Conservation (phyloP, 2,329 filamentous ascomycete genomes). For the Diaporthe longicolla region DNA sequence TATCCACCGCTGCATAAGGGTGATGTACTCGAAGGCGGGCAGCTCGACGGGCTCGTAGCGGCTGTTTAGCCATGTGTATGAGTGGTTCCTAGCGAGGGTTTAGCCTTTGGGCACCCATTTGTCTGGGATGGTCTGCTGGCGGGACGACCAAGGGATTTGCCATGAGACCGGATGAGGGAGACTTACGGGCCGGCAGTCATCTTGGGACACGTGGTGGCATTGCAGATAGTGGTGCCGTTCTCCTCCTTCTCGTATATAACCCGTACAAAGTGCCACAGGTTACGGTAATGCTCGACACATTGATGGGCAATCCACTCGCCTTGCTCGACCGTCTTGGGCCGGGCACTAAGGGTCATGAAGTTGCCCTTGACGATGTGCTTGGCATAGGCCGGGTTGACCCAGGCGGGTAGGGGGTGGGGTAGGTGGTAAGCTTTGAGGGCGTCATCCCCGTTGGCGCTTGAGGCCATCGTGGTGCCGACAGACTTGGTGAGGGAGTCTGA, state of each 20-base stretch:
- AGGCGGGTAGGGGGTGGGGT: conserved; percentile 66
- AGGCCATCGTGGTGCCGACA: conserved; percentile 46
- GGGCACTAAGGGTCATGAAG: conserved; percentile 88
- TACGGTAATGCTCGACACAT: conserved; percentile 87
- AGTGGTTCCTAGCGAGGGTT: conserved; percentile 70
- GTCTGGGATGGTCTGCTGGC: conserved; percentile 36
- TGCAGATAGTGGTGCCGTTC: conserved; percentile 80
- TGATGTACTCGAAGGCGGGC: conserved; percentile 85
- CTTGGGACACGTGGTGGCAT: conserved; percentile 80
- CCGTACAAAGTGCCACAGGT: conserved; percentile 84
- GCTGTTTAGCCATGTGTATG: conserved; percentile 88
- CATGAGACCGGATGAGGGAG: neutral
- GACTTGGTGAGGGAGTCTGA: conserved; percentile 48
- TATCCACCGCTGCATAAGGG: conserved; percentile 89
- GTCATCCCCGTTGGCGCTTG: conserved; percentile 50
- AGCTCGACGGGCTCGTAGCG: conserved; percentile 83
- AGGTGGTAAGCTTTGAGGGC: conserved; percentile 49
- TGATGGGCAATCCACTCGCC: conserved; percentile 92
- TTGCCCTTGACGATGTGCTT: conserved; percentile 90
- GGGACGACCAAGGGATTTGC: neutral
- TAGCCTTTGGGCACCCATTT: conserved; percentile 10
- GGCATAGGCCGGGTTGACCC: conserved; percentile 76
- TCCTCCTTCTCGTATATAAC: conserved; percentile 84
- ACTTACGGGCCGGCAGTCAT: conserved; percentile 89
- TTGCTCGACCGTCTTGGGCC: conserved; percentile 86